Percentiles rank a stretch among this genome's conserved stretches.
phyloP scores from a whole-genome alignment of 352 stramenopile species.

The Discostella stelligera region DNA sequence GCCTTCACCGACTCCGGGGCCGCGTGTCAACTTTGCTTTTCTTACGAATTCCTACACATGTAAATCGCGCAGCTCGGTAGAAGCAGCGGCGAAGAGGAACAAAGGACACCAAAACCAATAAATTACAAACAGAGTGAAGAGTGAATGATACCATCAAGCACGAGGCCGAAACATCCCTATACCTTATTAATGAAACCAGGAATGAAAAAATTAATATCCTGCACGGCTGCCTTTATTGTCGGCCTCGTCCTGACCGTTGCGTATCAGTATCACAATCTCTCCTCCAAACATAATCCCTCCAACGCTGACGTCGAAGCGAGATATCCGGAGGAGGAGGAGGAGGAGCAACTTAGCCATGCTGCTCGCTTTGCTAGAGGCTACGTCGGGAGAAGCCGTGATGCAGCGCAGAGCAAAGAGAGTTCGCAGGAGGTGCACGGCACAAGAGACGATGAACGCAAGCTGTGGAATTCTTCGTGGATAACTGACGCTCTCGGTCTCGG shows the following conservation, averaged over 20 bases:
- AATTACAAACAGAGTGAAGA: no score
- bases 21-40: no score
- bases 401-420: neutral
- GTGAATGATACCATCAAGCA: neutral
- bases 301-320: neutral
- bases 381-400: neutral
- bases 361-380: neutral
- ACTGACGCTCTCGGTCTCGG: neutral
- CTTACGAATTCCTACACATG: neutral
- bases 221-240: neutral
- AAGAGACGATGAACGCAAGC: neutral
- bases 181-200: neutral
- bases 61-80: neutral
- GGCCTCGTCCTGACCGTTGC: neutral
- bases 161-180: neutral
- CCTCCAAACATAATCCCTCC: neutral
- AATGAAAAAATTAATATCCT: neutral
- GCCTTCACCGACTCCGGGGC: no score
- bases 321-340: neutral
- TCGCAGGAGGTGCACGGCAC: neutral
- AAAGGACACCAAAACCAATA: no score
- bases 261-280: neutral
- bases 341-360: neutral
- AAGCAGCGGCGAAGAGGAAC: no score
- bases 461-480: neutral